These are phyloP conservation scores for Aspergillus pseudoterreus DNA, from an alignment of 2,329 filamentous ascomycete genomes.

Conservation along the genomic window DNA sequence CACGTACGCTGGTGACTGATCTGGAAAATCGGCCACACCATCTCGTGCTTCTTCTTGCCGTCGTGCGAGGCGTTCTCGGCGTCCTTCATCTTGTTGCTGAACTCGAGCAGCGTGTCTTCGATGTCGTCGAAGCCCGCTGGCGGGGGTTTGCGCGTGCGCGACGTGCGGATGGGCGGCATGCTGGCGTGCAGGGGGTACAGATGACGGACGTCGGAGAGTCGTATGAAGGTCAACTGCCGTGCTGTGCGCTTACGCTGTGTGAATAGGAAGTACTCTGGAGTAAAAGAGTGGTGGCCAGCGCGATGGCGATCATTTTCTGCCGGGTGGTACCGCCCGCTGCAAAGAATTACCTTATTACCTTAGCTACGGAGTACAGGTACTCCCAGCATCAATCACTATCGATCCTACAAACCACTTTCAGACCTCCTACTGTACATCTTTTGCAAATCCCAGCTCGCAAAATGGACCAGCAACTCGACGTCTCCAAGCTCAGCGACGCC, in stretches of 20 bases:
- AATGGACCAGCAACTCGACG: conserved; percentile 53
- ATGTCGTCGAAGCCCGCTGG: conserved; percentile 66
- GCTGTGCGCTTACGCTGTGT: too few species aligned
- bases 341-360: neutral
- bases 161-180: conserved; percentile 61
- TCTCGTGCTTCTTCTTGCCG: conserved; percentile 82
- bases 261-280: neutral
- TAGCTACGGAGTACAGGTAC: too few species aligned
- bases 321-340: conserved; percentile 5
- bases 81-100: conserved; percentile 67
- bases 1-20: conserved; percentile 77
- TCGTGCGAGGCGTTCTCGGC: conserved; percentile 82
- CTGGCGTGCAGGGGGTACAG: too few species aligned
- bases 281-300: neutral
- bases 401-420: too few species aligned
- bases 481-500: conserved; percentile 70
- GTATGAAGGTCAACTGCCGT: neutral
- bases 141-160: conserved; percentile 60
- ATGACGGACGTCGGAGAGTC: neutral
- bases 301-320: conserved; percentile 5
- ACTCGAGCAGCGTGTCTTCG: conserved; percentile 65
- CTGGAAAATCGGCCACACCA: conserved; percentile 95
- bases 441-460: neutral
- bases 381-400: too few species aligned
- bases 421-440: neutral